Conservation (phyloP, 352 stramenopile species). For the Lagenidium giganteum region DNA sequence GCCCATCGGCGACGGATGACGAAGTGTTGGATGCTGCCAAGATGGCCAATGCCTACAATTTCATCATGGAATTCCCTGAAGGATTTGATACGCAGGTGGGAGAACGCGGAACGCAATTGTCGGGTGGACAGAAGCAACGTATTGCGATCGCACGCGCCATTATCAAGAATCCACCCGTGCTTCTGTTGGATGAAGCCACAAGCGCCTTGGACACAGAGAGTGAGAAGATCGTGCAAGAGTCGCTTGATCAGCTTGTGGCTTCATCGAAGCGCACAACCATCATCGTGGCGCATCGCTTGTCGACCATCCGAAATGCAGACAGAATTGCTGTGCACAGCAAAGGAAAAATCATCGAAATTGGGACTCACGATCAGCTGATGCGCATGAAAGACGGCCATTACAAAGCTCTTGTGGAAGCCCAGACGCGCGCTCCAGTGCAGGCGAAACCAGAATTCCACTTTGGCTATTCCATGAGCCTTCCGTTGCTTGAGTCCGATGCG, state of each 20-base stretch:
- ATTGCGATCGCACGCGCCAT: slow-evolving; percentile 86
- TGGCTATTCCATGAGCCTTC: no score
- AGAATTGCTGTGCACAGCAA: slow-evolving; percentile 87
- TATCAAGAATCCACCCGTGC: slow-evolving; percentile 61
- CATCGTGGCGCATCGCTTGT: slow-evolving; percentile 87
- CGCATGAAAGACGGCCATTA: slow-evolving; percentile 13
- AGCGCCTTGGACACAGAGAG: slow-evolving; percentile 49
- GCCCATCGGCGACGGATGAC: slow-evolving; percentile 41
- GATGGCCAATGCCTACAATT: slow-evolving; percentile 76
- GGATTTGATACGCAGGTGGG: slow-evolving; percentile 77
- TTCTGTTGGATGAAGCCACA: slow-evolving; percentile 83
- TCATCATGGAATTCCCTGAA: slow-evolving; percentile 77
- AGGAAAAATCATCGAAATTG: slow-evolving; percentile 79
- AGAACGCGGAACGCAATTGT: slow-evolving; percentile 64
- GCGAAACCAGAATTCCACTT: no score
- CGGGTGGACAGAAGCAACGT: slow-evolving; percentile 85
- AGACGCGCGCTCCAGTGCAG: no score
- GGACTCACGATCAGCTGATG: slow-evolving; percentile 87
- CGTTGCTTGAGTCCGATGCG: no score
- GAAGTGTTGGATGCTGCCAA: slow-evolving; percentile 53
- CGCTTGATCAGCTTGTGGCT: slow-evolving; percentile 26
- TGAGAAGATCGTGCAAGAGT: slow-evolving; percentile 52
- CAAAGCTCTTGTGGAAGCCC: slow-evolving; percentile 15
- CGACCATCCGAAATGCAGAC: slow-evolving; percentile 87
- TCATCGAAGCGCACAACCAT: slow-evolving; percentile 55